Base-by-base conservation (phyloP, 768 basidiomycete genomes). In the Amanita pallidorosea region DNA sequence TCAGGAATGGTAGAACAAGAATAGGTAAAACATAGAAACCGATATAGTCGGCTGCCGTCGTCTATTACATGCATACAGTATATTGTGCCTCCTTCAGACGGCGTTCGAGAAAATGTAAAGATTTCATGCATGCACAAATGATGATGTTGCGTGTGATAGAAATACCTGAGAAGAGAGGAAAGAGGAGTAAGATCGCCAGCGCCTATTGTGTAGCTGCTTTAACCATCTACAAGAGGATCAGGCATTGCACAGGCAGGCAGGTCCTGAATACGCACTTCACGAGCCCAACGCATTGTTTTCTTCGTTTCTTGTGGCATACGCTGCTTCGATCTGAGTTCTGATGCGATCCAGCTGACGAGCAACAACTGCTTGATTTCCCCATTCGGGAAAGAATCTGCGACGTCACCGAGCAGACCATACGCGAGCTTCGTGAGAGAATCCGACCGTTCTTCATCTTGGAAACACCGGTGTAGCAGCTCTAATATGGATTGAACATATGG, bases 201-300 rank as follows among this genome's bases (percentile, higher is more conserved):
- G 58, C 77, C 70, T 81, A 87, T 72, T 79, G 77, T 33, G 87
- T 88, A 37, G 88, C 88, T 22, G 72, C 72, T 69, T 85, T 90
- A 58, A 88, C 77, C 81, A 85, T 83, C 88, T 90, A 47, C 18
- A 53, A 35, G 54, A 33, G 13, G 12, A 47, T 25, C 45, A 40
- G 58, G 37, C 13, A 52, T 31, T 25, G 13, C 44, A 45, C 41
- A 44, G 37, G 23, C 25, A 22, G 20, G 33, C 15, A 55, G 43
- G 29, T 42, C 11, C 15, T 45, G 22, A 36, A 22, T 29, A 64
- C 79, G 48, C 56, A 93, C 92, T 79, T 96, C 92, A 48, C 88
- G 80, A 17, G 93, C 91, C 91, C 93, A 96, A 55, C 88, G 85
- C 70, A 91, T 72, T 3, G 88, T 90, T 74, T 83, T 87, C 78